A percentile compares a stretch with the other conserved stretches of the same genome.
These are phyloP conservation scores for Punctularia strigosozonata DNA, from an alignment of 768 basidiomycete species.

Conservation along the genomic window DNA sequence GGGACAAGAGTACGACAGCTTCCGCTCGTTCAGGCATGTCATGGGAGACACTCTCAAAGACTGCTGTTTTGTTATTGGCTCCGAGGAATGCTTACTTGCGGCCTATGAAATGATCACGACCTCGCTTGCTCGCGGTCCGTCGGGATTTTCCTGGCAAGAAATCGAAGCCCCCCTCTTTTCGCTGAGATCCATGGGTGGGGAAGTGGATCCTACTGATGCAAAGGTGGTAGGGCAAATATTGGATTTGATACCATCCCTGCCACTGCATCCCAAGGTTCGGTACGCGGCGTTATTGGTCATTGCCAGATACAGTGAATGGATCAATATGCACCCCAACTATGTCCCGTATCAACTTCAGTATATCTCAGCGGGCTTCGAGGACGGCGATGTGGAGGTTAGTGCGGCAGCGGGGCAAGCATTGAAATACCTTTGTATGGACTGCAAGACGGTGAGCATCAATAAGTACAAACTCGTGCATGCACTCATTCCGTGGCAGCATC, in stretches of 20 bases:
- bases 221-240: conserved; percentile 91
- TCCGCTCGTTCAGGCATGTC: conserved; percentile 90
- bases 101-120: conserved; percentile 72
- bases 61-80: conserved; percentile 88
- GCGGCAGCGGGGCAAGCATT: conserved; percentile 94
- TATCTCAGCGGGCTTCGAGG: conserved; percentile 86
- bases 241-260: conserved; percentile 85
- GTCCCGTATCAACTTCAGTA: conserved; percentile 81
- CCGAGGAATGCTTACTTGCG: conserved; percentile 70
- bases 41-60: conserved; percentile 99
- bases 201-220: conserved; percentile 74
- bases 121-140: conserved; percentile 52
- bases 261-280: conserved; percentile 80
- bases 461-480: conserved; percentile 3
- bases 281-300: conserved; percentile 94
- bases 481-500: conserved; percentile 40
- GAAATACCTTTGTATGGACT: conserved; percentile 95
- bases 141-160: conserved; percentile 79
- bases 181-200: conserved; percentile 95
- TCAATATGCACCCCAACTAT: conserved; percentile 78
- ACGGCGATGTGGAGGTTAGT: conserved; percentile 66
- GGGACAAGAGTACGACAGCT: conserved; percentile 85
- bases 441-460: conserved; percentile 53
- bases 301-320: conserved; percentile 95
- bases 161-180: conserved; percentile 97